Base-by-base conservation (phyloP, 2,329 filamentous ascomycete genomes). In the Blastomyces gilchristii region DNA sequence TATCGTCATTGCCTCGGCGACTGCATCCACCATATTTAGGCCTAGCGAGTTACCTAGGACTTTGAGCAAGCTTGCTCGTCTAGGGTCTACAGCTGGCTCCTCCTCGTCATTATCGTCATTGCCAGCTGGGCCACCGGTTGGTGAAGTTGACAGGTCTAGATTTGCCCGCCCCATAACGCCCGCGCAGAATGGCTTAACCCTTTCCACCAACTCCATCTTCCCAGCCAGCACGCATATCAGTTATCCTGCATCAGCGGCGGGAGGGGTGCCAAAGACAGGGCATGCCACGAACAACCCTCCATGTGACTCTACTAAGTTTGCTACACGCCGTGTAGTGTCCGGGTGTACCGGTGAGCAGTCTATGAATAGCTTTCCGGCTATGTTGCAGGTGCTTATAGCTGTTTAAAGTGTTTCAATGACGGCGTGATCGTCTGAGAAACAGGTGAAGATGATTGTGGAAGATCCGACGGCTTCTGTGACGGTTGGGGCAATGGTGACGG, bases 281-380 rank as follows among this genome's bases (percentile, higher is more conserved):
- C 83, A 85, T 0, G 89, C 88, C 22, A 96, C 84, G 71, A 96
- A 95, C 49, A 86, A 80, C 2, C 83, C 90, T 6, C 88, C 88
- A 31, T 81, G 80, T 1, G 73, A 80, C 14, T 78, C 78, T 64
- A 88, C 78, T 34, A 75, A 79, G 68, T 84, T 79, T 34, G 86
- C 86, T 2, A 90, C 75, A 34, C 80, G 80, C 65, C 89, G 83
- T 1, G 89, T 89, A 3, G 89, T 91, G 62, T 92, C 87, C 0
- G 92, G 91, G 74, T 94, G 89, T 45, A 96, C 84, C 34, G 91
- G 96, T 3, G 90, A 94, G 80, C 88, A 92, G 72, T 96, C 91
- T 41, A 96, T 83, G 68, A 96, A 87, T 18, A 94, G 79, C 77
- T 96, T 96, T 65, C 85, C 86, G 37, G 80, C 80, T 22, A 89